Base-by-base conservation (phyloP, 768 basidiomycete species). In the Lactarius pseudohatsudake region DNA sequence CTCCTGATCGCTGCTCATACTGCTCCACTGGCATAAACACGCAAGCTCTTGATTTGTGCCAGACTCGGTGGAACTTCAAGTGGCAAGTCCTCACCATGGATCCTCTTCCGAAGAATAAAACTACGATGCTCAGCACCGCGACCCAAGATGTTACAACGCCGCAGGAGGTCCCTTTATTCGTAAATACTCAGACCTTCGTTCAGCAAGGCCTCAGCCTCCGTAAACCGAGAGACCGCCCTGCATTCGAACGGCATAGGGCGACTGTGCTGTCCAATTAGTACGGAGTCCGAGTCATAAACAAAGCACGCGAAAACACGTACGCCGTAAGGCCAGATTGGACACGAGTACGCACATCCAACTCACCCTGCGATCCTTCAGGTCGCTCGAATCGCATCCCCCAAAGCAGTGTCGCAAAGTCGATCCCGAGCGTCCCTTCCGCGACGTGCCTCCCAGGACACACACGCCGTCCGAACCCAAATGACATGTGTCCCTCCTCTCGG, bases 361-460 rank as follows among this genome's bases (percentile, higher is more conserved):
- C 30, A 0, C 60, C 70, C 4, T 57, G 20, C 1, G 57, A 40
- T 28, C 62, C 60, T 4, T 41, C 28, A 28, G 53, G 20, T 3
- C 61, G 65, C 18, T 58, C 67, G 22, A 75, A 64, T 34, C 64
- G 66, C 53, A 63, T 69, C 22, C 72, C 73, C 64, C 69, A 72
- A 38, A 79, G 70, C 2, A 75, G 64, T 13, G 70, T 66, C 9
- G 77, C 77, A 32, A 77, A 72, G 45, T 71, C 67, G 40, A 77
- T 76, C 61, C 75, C 76, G 3, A 78, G 40, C 10, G 72, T 69
- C 20, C 72, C 66, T 56, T 75, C 74, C 0, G 77, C 77, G 28
- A 77, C 61, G 61, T 74, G 64, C 32, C 70, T 68, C 6, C n/a
- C 78, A 10, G 72, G 69, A 50, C 78, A 79, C 18, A 77, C 72